phyloP scores from a whole-genome alignment of 1,284 basidiomycete genomes.

The Anthracocystis setariae region DNA sequence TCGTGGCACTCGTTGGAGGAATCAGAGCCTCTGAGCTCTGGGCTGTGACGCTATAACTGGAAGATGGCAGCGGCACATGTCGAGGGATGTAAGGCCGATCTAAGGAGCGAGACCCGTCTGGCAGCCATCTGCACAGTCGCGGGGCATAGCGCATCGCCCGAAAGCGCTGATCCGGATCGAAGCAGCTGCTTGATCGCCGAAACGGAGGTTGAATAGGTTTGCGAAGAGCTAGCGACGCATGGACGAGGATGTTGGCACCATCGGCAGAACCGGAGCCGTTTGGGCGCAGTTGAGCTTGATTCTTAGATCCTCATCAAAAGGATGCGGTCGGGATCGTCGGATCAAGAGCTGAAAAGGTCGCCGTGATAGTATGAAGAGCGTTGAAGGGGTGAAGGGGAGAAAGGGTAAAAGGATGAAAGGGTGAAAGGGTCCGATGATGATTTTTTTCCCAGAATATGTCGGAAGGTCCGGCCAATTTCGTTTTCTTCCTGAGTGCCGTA shows the following conservation, averaged over 20 bases:
- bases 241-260: neutral
- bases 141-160: slow-evolving; percentile 37
- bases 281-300: too few species aligned
- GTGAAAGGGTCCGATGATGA: slow-evolving; percentile 22
- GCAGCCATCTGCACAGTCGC: slow-evolving; percentile 36
- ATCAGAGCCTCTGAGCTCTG: neutral
- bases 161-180: slow-evolving; percentile 6
- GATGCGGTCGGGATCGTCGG: too few species aligned
- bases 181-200: neutral
- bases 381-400: too few species aligned
- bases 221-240: slow-evolving; percentile 4
- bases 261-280: neutral
- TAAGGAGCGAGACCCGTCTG: slow-evolving; percentile 27
- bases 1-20: neutral
- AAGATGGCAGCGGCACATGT: slow-evolving; percentile 38
- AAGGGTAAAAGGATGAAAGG: neutral
- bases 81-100: slow-evolving; percentile 34
- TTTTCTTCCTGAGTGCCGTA: slow-evolving; percentile 8
- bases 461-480: slow-evolving; percentile 21
- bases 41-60: slow-evolving; percentile 22
- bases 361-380: too few species aligned
- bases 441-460: slow-evolving; percentile 13
- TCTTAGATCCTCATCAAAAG: neutral
- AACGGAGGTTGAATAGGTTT: neutral
- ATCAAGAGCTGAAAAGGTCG: neutral